Conservation (phyloP, 306 rosid genomes). For the Quercus gilva region DNA sequence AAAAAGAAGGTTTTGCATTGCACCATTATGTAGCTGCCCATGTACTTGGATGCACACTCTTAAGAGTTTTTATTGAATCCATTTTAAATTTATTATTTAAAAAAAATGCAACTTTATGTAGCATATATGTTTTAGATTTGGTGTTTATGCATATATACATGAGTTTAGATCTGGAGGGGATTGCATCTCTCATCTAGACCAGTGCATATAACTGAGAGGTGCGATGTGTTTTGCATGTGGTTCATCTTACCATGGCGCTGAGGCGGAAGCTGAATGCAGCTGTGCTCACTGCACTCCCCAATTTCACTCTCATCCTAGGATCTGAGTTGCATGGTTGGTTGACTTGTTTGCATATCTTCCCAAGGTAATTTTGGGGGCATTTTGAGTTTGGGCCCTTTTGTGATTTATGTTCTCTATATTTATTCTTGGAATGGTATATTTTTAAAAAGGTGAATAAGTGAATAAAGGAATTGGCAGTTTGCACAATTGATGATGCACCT, state of each 20-base stretch:
- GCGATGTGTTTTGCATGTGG: slow-evolving; percentile 75
- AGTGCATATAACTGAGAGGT: slow-evolving; percentile 86
- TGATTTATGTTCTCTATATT: background rate
- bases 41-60: too few species aligned
- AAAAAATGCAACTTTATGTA: too few species aligned
- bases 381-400: slow-evolving; percentile 12
- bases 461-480: background rate
- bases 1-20: too few species aligned
- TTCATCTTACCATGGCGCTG: slow-evolving; percentile 76
- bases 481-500: background rate
- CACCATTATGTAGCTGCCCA: too few species aligned
- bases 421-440: slow-evolving; percentile 5
- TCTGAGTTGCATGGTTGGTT: slow-evolving; percentile 61
- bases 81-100: too few species aligned
- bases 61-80: too few species aligned
- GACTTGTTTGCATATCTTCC: slow-evolving; percentile 70
- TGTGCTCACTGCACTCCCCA: slow-evolving; percentile 60
- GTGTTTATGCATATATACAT: background rate
- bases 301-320: slow-evolving; percentile 51
- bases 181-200: slow-evolving; percentile 74
- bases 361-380: slow-evolving; percentile 46
- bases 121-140: background rate
- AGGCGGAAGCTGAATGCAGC: slow-evolving; percentile 71
- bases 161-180: slow-evolving; percentile 85
- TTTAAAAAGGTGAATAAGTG: background rate